Evolutionary conservation across 192 early-diverging fungal species (phyloP).

Genomic region (Geosiphon pyriformis): DNA sequence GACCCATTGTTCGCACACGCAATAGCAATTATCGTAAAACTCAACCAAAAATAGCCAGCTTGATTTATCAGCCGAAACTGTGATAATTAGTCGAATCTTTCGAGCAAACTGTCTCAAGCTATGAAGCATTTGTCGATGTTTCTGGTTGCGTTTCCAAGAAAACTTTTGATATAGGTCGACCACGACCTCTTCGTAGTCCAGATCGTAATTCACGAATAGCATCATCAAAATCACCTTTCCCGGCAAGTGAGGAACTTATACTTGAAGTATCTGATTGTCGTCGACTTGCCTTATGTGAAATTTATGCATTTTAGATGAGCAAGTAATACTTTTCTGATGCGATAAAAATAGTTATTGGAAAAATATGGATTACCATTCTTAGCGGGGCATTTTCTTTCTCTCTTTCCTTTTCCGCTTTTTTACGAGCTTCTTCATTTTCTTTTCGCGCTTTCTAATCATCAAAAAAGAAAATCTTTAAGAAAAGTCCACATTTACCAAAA

Average conservation of each 20-base stretch:
- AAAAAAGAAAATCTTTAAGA: background rate
- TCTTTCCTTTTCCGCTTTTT: constrained; percentile 21
- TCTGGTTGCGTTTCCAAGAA: constrained; percentile 27
- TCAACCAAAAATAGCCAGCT: too few relatives aligned
- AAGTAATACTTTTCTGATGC: background rate
- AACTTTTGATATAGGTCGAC: constrained; percentile 35
- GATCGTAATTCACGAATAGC: constrained; percentile 33
- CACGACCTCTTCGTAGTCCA: constrained; percentile 29
- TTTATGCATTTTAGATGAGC: background rate
- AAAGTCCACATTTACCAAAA: background rate
- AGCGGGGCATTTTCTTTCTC: background rate
- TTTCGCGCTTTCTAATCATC: constrained; percentile 24
- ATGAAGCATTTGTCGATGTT: too few relatives aligned
- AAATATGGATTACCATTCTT: background rate
- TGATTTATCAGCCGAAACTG: too few relatives aligned
- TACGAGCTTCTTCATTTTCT: constrained; percentile 34
- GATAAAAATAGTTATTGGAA: background rate
- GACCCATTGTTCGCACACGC: too few relatives aligned
- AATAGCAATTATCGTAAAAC: too few relatives aligned
- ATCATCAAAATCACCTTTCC: constrained; percentile 37
- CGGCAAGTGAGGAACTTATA: constrained; percentile 24
- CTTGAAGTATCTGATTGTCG: constrained; percentile 23
- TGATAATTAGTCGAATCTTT: too few relatives aligned
- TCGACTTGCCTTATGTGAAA: constrained; percentile 10
- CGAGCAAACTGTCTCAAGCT: too few relatives aligned